These are phyloP conservation scores for Cucurbita moschata DNA, from an alignment of 306 rosid species.

Conservation along the genomic window DNA sequence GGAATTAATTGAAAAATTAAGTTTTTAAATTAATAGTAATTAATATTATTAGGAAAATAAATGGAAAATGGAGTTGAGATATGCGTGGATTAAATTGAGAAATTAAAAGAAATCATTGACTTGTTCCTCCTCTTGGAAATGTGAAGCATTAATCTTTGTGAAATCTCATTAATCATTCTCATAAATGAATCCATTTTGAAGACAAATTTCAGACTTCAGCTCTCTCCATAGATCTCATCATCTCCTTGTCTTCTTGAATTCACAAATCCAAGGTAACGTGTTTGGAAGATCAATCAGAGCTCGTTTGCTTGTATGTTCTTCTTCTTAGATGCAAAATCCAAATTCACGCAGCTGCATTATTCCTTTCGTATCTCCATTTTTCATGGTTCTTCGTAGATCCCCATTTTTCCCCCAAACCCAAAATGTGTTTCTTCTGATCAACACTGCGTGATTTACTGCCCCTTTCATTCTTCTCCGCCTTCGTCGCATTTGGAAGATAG, in stretches of 20 bases:
- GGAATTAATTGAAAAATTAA: too few species aligned
- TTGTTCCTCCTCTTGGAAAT: neutral
- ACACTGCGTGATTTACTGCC: constrained; percentile 1
- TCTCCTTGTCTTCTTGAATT: neutral
- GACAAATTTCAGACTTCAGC: too few species aligned
- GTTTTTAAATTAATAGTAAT: too few species aligned
- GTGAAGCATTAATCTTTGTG: neutral
- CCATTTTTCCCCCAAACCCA: constrained; percentile 18
- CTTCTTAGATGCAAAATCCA: constrained; percentile 1
- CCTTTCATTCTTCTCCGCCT: neutral
- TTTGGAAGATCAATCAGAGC: neutral
- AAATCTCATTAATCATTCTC: neutral
- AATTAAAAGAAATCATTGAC: neutral
- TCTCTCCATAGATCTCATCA: neutral
- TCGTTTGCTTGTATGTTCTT: neutral
- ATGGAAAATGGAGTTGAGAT: neutral
- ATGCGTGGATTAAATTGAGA: neutral
- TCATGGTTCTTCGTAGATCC: constrained; percentile 38
- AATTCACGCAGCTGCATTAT: constrained; percentile 9
- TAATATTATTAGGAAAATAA: too few species aligned
- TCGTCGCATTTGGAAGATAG: constrained; percentile 16
- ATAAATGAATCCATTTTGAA: neutral
- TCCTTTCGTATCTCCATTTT: constrained; percentile 45
- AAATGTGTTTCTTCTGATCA: neutral
- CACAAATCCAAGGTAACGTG: neutral